Evolutionary conservation across 148 eudicot species (phyloP).

Genomic region (Persicaria tinctoria): DNA sequence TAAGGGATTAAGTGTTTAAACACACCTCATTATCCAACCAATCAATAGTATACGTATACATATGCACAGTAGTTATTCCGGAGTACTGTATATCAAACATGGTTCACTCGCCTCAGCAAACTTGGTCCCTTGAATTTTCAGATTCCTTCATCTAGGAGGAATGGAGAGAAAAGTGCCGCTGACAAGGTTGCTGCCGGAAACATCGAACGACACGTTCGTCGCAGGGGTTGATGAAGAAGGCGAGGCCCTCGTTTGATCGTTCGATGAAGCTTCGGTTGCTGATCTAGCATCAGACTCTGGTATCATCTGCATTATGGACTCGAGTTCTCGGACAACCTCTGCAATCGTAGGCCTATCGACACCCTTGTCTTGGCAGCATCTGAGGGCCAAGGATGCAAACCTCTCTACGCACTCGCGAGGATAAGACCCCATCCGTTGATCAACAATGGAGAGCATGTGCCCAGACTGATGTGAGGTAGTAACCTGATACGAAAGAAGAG

Average conservation of each 20-base stretch:
- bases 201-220: constrained; percentile 27
- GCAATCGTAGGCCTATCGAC: constrained; percentile 62
- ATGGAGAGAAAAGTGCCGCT: constrained; percentile 31
- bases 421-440: constrained; percentile 7
- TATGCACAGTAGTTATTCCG: too few relatives aligned
- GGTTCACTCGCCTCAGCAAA: too few relatives aligned
- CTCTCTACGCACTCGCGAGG: neutral
- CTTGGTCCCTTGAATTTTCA: too few relatives aligned
- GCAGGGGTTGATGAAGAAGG: constrained; percentile 12
- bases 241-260: constrained; percentile 8
- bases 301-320: constrained; percentile 35
- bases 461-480: neutral
- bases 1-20: too few relatives aligned
- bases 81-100: too few relatives aligned
- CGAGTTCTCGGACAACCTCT: constrained; percentile 76
- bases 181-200: constrained; percentile 40
- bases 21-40: too few relatives aligned
- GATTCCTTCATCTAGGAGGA: constrained; percentile 8
- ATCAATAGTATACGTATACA: too few relatives aligned
- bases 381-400: constrained; percentile 13
- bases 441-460: neutral
- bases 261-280: constrained; percentile 18
- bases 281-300: constrained; percentile 27
- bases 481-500: neutral
- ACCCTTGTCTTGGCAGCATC: constrained; percentile 53